Conservation (phyloP, 768 basidiomycete genomes). For the Amanita rubescens region DNA sequence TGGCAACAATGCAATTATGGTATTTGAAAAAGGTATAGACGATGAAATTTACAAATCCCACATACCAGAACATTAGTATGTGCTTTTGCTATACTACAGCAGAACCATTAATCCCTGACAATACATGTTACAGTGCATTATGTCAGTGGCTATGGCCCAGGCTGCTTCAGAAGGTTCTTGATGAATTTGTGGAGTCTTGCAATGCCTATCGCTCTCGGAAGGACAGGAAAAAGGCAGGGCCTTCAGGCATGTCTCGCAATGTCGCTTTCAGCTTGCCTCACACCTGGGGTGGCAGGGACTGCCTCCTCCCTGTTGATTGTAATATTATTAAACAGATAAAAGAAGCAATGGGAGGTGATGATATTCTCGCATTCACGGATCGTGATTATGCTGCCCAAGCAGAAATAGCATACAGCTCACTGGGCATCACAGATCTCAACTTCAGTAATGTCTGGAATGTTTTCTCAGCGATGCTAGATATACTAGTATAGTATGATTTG, state of each 20-base stretch:
- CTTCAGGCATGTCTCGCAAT: slow-evolving; percentile 16
- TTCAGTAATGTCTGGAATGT: too few relatives aligned
- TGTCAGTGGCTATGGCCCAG: slow-evolving; percentile 16
- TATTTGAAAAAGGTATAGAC: slow-evolving; percentile 10
- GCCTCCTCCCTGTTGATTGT: not conserved
- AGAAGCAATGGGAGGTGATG: too few relatives aligned
- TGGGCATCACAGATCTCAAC: too few relatives aligned
- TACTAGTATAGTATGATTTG: too few relatives aligned
- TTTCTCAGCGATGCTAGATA: too few relatives aligned
- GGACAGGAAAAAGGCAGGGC: slow-evolving; percentile 13
- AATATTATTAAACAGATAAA: too few relatives aligned
- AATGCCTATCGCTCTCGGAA: slow-evolving; percentile 14
- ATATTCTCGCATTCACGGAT: too few relatives aligned
- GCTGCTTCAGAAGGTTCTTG: slow-evolving; percentile 10
- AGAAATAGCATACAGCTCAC: too few relatives aligned
- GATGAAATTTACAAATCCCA: slow-evolving; percentile 11
- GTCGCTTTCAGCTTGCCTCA: slow-evolving; percentile 9
- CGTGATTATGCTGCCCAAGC: too few relatives aligned
- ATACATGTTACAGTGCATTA: slow-evolving; percentile 4
- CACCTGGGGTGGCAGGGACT: not conserved
- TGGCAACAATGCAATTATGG: slow-evolving; percentile 13
- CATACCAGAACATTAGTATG: slow-evolving; percentile 10
- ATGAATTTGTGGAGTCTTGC: slow-evolving; percentile 9
- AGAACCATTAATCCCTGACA: too few relatives aligned
- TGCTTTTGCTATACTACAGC: not conserved